phyloP scores from a whole-genome alignment of 306 rosid species.

The Rubus idaeus region DNA sequence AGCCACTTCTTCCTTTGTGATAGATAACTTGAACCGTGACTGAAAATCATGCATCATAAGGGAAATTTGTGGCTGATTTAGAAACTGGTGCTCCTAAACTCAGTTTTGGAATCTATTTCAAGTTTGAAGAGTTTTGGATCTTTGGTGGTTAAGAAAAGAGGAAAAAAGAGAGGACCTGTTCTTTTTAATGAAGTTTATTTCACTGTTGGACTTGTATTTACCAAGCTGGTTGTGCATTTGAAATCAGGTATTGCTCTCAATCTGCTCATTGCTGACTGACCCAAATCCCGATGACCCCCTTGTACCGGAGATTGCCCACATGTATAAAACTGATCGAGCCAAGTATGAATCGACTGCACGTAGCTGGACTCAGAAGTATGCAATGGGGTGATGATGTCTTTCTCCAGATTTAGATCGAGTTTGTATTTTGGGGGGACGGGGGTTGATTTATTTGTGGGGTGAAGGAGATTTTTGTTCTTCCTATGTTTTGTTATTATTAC shows the following conservation, averaged over 20 bases:
- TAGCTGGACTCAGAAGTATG: constrained; percentile 82
- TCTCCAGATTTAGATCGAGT: not conserved
- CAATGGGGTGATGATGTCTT: constrained; percentile 52
- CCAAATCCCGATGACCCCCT: constrained; percentile 85
- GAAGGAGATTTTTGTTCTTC: constrained; percentile 10
- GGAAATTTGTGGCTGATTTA: not conserved
- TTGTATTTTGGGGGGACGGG: not conserved
- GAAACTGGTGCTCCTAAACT: not conserved
- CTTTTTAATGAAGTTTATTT: not conserved
- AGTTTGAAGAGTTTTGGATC: not conserved
- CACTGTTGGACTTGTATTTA: not conserved
- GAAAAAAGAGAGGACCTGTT: not conserved
- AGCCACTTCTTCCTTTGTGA: not conserved
- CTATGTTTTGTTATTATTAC: constrained; percentile 2
- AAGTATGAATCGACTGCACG: constrained; percentile 75
- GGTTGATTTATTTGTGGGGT: constrained; percentile 2
- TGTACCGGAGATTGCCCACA: constrained; percentile 76
- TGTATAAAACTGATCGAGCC: constrained; percentile 68
- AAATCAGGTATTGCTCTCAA: constrained; percentile 64
- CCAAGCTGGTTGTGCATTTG: not conserved
- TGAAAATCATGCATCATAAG: not conserved
- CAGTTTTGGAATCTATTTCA: not conserved
- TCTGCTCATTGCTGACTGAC: constrained; percentile 76
- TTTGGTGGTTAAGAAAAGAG: not conserved
- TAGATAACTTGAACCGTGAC: not conserved